phyloP scores from a whole-genome alignment of 1,139 yeast species.

The Taphrina wiesneri region DNA sequence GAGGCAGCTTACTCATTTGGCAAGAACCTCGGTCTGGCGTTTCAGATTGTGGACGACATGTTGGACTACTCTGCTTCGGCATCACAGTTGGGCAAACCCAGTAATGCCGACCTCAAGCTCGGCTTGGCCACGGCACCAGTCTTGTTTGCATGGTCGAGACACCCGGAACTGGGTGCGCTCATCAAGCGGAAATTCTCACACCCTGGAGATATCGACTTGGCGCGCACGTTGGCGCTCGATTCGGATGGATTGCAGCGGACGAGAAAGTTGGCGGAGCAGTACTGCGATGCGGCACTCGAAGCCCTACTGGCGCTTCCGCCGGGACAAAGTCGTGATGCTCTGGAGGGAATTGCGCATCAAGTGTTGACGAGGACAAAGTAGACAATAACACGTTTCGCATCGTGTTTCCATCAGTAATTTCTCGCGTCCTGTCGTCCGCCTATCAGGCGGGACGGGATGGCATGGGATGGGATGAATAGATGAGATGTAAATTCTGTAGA shows the following conservation, averaged over 20 bases:
- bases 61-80: constrained; percentile 88
- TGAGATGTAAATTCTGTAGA: no score
- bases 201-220: constrained; percentile 80
- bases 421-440: no score
- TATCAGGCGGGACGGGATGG: no score
- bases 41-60: constrained; percentile 95
- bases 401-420: no score
- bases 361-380: constrained; percentile 77
- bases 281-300: constrained; percentile 70
- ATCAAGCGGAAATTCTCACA: constrained; percentile 78
- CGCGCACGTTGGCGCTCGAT: constrained; percentile 69
- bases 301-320: constrained; percentile 73
- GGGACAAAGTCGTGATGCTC: constrained; percentile 84
- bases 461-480: no score
- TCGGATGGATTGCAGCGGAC: constrained; percentile 79
- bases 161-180: constrained; percentile 78
- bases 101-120: constrained; percentile 79
- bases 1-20: constrained; percentile 91
- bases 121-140: constrained; percentile 98
- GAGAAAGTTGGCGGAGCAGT: constrained; percentile 69
- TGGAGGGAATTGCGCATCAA: constrained; percentile 79
- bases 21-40: constrained; percentile 87
- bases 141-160: constrained; percentile 86
- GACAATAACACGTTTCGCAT: no score
- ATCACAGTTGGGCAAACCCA: constrained; percentile 83